Base-by-base conservation (phyloP, 495 filamentous ascomycete species). In the Halenospora varia region DNA sequence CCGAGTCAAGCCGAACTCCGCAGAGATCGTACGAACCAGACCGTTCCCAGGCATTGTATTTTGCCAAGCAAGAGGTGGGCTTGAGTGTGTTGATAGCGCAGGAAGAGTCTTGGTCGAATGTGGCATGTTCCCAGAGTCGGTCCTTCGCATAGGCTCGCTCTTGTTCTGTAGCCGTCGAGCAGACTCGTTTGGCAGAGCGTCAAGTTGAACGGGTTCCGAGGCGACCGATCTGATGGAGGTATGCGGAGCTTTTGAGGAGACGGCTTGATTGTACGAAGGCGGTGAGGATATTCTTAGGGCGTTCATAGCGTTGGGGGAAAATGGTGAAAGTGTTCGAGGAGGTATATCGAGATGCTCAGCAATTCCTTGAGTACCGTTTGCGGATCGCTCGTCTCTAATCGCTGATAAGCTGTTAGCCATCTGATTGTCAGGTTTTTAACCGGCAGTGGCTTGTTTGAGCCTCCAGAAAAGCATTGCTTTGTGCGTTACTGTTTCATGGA, bases 281-380 rank as follows among this genome's bases (percentile, higher is more conserved):
- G 56, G 18, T 45, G 59, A 45, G 40, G 46, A 25, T 26, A 51
- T 48, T 10, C 29, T 39, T 48, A 63, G 19, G 23, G 40, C 40
- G 55, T 65, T 63, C 62, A 69, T 62, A 25, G 62, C 26, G 60
- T 55, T 56, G 20, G 22, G 40, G 19, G 64, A 58, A n/a, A 63
- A 17, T 11, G 62, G 57, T 4, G 62, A 60, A 49, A 67, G 55
- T 1, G 56, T 53, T 51, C 52, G 39, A 18, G 22, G 3, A 17
- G 42, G 55, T 10, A 22, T 55, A 53, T 61, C 46, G 13, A 53
- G 23, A 10, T 44, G 24, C n/a, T 23, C 19, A n/a, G 15, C 19
- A 51, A 17, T 46, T 2, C 25, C 25, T 23, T 54, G 20, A 46
- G 44, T 19, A 18, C 46, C 55, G n/a, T 22, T 25, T 25, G 26